Evolutionary conservation across 306 rosid species (phyloP), one percentile per base, ranked within the genome.

Genomic region (Herpetospermum pedunculosum): DNA sequence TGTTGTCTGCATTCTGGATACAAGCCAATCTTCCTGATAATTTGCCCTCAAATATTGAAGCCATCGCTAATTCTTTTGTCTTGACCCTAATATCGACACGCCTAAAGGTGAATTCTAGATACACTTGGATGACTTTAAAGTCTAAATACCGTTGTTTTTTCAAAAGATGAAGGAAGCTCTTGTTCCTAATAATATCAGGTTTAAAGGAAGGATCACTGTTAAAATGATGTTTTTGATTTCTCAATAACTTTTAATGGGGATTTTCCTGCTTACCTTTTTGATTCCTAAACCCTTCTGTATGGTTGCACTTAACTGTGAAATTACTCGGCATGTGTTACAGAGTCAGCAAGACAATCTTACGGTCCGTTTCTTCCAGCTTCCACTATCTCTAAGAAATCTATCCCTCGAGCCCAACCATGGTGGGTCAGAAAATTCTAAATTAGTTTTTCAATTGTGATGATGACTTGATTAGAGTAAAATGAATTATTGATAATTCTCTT

Each of bases 1-100:
- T 95, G 83, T 87, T 91, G 23, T 95, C 99, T 78, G 86, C 97
- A 35, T 88, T 95, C 80, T 95, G 99, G 97, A 86, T 91, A 50
- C 92, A 95, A 82, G 88, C 96, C 60, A 88, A 75, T 74, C 87
- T 89, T 74, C 86, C 92, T 0, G 96, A 95, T 83, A 95, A 89
- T 83, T 79, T 89, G 53, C 99, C 97, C 76, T 83, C 99, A 75
- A 95, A 91, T 82, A 26, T 89, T 76, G 96, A 95, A 81, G 95
- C 99, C 55, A 78, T 95, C 67, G 86, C 90, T 75, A 92, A 88
- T 78, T 89, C 97, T 73, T 95, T 87, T 79, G 80, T 73, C 72
- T 81, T 91, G 67, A 80, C 92, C 34, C 86, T 95, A 40, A 77
- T 85, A 69, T 87, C 92, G 16, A 88, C 91, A 34, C 92, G 87